phyloP scores from a whole-genome alignment of 495 filamentous ascomycete species.

The Massariosphaeria phaeospora region DNA sequence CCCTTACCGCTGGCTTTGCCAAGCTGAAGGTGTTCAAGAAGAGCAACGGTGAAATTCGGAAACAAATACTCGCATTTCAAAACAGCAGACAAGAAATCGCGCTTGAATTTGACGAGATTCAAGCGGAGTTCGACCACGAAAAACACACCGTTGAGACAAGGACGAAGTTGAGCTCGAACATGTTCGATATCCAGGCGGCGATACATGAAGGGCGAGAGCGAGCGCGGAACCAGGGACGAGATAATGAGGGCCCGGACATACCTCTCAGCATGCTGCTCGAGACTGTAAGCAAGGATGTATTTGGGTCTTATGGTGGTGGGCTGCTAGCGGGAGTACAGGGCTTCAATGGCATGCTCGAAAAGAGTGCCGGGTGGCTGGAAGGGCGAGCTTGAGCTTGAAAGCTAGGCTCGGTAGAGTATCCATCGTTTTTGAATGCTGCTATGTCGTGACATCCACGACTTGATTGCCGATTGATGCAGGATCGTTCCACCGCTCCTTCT shows the following conservation, averaged over 20 bases:
- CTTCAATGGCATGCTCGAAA: constrained; percentile 27
- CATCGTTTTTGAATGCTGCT: background rate
- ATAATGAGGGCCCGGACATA: constrained; percentile 25
- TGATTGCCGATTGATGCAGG: too few relatives aligned
- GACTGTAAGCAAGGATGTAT: constrained; percentile 7
- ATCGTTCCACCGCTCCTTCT: too few relatives aligned
- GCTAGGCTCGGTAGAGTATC: background rate
- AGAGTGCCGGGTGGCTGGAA: constrained; percentile 19
- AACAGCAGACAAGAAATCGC: constrained; percentile 62
- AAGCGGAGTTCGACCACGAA: constrained; percentile 54
- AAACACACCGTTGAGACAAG: constrained; percentile 12
- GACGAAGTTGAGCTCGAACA: constrained; percentile 14
- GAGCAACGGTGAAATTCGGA: constrained; percentile 59
- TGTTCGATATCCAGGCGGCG: constrained; percentile 28
- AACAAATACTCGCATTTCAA: constrained; percentile 58
- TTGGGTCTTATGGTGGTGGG: constrained; percentile 13
- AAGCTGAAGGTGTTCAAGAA: constrained; percentile 53
- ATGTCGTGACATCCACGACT: constrained; percentile 3
- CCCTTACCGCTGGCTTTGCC: background rate
- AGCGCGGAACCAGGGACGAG: constrained; percentile 13
- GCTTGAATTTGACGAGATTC: constrained; percentile 63
- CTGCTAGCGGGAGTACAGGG: constrained; percentile 2
- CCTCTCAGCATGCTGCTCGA: constrained; percentile 26
- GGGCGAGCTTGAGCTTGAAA: constrained; percentile 8
- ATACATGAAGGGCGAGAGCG: constrained; percentile 14